Percentiles rank a stretch among this genome's conserved stretches.
Conservation (phyloP, 202 grass and related monocot species). For the Schoenoplectus triqueter region DNA sequence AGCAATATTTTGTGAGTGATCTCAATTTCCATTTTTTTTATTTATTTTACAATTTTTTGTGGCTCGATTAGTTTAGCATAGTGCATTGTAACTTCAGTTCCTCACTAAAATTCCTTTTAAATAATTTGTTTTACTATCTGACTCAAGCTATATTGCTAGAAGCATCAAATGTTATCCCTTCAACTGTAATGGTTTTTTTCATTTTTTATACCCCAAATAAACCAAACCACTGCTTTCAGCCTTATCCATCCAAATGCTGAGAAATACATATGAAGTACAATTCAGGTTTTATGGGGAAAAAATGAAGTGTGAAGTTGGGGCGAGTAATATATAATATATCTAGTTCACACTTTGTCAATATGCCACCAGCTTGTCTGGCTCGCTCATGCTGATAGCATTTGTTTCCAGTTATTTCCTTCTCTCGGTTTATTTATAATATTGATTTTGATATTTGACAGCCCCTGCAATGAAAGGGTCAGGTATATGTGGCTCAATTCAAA, state of each 20-base stretch:
- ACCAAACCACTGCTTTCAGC: neutral
- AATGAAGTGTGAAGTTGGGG: too few species aligned
- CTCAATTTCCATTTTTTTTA: conserved; percentile 22
- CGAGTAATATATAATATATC: too few species aligned
- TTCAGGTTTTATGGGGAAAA: neutral
- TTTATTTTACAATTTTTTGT: neutral
- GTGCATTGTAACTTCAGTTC: neutral
- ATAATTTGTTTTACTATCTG: too few species aligned
- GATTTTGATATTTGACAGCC: conserved; percentile 63
- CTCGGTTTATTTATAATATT: neutral
- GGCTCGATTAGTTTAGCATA: neutral
- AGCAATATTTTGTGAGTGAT: conserved; percentile 78
- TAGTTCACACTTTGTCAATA: too few species aligned
- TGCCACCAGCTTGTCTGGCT: neutral
- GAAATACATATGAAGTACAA: neutral
- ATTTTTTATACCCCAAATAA: neutral
- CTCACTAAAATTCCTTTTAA: too few species aligned
- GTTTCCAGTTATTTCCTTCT: neutral
- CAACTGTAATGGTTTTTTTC: neutral
- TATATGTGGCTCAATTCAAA: conserved; percentile 62
- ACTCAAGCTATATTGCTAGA: too few species aligned
- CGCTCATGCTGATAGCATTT: neutral
- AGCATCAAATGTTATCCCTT: too few species aligned
- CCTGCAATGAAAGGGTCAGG: conserved; percentile 74
- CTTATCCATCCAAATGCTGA: neutral